Conservation (phyloP, 129 eudicot genomes). For the Lonicera japonica region DNA sequence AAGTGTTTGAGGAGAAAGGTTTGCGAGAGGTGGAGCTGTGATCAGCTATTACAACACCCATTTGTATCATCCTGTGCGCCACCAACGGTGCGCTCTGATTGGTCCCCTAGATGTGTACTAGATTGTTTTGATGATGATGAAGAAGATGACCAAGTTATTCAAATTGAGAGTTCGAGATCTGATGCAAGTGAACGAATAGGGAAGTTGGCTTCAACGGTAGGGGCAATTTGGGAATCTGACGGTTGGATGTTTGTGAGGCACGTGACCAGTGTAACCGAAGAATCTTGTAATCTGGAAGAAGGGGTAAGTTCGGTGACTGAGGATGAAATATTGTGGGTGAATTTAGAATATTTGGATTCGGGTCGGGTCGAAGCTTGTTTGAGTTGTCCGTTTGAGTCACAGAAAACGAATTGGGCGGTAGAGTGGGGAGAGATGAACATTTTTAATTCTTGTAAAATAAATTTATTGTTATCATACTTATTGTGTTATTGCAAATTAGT, state of each 20-base stretch:
- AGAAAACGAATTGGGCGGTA: not conserved
- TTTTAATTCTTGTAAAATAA: not conserved
- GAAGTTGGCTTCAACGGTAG: constrained; percentile 26
- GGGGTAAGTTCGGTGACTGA: constrained; percentile 15
- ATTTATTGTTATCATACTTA: too few relatives aligned
- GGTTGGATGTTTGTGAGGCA: constrained; percentile 60
- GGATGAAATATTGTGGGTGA: constrained; percentile 1
- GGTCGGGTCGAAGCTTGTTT: not conserved
- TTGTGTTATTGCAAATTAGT: not conserved
- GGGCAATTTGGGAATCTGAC: constrained; percentile 59
- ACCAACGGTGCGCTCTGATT: not conserved
- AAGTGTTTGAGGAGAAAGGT: constrained; percentile 42
- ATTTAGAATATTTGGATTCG: constrained; percentile 26
- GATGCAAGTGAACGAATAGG: constrained; percentile 27
- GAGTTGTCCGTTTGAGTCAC: not conserved
- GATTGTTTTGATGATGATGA: constrained; percentile 44
- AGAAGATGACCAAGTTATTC: constrained; percentile 8
- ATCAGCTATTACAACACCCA: constrained; percentile 62
- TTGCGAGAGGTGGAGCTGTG: constrained; percentile 54
- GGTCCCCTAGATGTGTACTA: constrained; percentile 61
- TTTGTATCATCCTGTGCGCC: constrained; percentile 23
- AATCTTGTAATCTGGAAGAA: not conserved
- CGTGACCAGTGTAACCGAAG: not conserved
- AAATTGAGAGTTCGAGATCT: not conserved
- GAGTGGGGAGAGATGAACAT: not conserved